Conservation (phyloP, 495 filamentous ascomycete genomes). For the Delitschia confertaspora region DNA sequence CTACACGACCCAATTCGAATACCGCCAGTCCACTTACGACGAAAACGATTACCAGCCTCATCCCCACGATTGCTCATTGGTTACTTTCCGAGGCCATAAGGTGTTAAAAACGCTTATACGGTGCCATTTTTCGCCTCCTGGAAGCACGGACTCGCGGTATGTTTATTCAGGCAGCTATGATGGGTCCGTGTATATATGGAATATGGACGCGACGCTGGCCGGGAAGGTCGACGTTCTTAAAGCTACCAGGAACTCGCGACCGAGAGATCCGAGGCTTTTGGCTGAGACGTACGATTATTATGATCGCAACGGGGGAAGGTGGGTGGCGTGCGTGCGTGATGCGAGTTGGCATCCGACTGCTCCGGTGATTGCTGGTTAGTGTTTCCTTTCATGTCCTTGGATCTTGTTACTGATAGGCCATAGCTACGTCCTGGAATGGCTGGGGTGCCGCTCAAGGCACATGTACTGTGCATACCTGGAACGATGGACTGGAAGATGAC, state of each 20-base stretch:
- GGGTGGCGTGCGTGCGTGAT: slow-evolving; percentile 83
- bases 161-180: slow-evolving; percentile 87
- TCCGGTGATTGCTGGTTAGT: slow-evolving; percentile 75
- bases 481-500: slow-evolving; percentile 52
- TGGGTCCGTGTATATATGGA: slow-evolving; percentile 84
- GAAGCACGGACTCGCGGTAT: slow-evolving; percentile 81
- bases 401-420: slow-evolving; percentile 4
- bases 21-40: slow-evolving; percentile 66
- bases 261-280: slow-evolving; percentile 37
- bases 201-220: slow-evolving; percentile 84
- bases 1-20: slow-evolving; percentile 72
- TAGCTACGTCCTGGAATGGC: slow-evolving; percentile 75
- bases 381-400: neutral
- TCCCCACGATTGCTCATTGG: slow-evolving; percentile 80
- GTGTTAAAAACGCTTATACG: slow-evolving; percentile 85
- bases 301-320: slow-evolving; percentile 37
- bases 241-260: slow-evolving; percentile 54
- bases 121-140: slow-evolving; percentile 90
- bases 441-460: slow-evolving; percentile 61
- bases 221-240: slow-evolving; percentile 65
- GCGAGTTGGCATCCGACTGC: slow-evolving; percentile 91
- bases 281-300: slow-evolving; percentile 32
- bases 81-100: slow-evolving; percentile 84
- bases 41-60: slow-evolving; percentile 61
- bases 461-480: slow-evolving; percentile 68